phyloP scores from a whole-genome alignment of 495 filamentous ascomycete species.

The Lentithecium fluviatile region DNA sequence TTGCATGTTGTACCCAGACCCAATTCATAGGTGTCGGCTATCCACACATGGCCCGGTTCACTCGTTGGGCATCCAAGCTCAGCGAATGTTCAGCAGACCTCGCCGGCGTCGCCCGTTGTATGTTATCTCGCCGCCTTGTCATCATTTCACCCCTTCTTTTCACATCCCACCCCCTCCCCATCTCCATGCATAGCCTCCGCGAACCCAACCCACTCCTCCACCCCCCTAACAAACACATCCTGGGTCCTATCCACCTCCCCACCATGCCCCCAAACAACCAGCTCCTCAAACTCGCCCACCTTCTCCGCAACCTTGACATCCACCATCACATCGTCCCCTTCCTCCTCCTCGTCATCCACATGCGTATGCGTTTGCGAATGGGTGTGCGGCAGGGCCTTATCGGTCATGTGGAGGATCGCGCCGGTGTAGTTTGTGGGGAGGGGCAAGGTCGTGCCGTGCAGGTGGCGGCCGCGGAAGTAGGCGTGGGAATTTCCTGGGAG shows the following conservation, averaged over 20 bases:
- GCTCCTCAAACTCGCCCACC: constrained; percentile 67
- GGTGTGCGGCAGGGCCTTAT: constrained; percentile 21
- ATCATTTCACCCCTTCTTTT: no score
- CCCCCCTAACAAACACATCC: constrained; percentile 59
- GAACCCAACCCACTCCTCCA: constrained; percentile 84
- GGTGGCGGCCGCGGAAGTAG: constrained; percentile 81
- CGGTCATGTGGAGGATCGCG: constrained; percentile 31
- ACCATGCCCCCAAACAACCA: constrained; percentile 81
- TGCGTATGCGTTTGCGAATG: constrained; percentile 23
- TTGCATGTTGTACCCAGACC: no score
- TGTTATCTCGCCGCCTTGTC: no score
- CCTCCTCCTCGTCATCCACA: constrained; percentile 50
- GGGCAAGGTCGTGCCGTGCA: constrained; percentile 64
- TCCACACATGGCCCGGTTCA: no score
- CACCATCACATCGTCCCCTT: constrained; percentile 47
- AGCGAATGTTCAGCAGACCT: no score
- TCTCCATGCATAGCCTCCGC: constrained; percentile 56
- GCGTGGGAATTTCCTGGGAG: constrained; percentile 53
- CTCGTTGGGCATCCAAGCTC: no score
- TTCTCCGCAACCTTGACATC: constrained; percentile 63
- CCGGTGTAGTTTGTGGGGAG: constrained; percentile 69
- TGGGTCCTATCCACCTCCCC: constrained; percentile 30
- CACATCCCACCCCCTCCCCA: constrained; percentile 3
- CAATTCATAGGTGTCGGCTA: background rate
- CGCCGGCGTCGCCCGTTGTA: no score